Percentiles rank a stretch among this genome's conserved stretches.
Conservation (phyloP, 257 asterid species). For the Fraxinus americana region DNA sequence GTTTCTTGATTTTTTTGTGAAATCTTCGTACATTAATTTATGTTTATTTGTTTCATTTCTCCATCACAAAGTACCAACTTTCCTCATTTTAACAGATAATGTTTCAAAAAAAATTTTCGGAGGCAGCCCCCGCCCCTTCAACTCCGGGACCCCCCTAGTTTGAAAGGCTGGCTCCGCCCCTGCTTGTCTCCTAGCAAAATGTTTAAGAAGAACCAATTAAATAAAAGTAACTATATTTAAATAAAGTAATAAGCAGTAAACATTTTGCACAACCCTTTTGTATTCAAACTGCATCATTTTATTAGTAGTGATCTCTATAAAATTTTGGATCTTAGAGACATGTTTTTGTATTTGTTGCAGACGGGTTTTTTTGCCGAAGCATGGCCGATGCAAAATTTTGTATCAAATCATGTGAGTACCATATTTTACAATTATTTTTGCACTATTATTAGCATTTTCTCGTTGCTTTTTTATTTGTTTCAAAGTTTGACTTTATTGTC, state of each 20-base stretch:
- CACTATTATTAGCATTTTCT: background rate
- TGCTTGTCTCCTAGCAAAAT: background rate
- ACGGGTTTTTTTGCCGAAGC: conserved; percentile 64
- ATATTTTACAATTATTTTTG: background rate
- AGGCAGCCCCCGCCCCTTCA: too few species aligned
- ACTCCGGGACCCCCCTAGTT: too few species aligned
- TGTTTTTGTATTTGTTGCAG: conserved; percentile 26
- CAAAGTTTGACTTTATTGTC: background rate
- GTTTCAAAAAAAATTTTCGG: too few species aligned
- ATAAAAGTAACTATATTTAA: background rate
- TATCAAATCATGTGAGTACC: conserved; percentile 51
- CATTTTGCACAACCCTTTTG: background rate
- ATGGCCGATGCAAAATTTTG: conserved; percentile 56
- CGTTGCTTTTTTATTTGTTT: background rate
- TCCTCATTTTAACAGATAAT: too few species aligned
- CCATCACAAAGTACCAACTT: too few species aligned
- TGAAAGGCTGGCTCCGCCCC: too few species aligned
- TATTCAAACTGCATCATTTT: background rate
- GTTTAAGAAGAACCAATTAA: background rate
- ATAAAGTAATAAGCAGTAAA: background rate
- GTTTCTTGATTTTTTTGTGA: too few species aligned
- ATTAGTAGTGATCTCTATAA: background rate
- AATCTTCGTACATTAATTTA: too few species aligned
- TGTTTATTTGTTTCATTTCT: too few species aligned
- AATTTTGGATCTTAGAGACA: background rate